Evolutionary conservation across 1,139 yeast genomes (phyloP).

Genomic region (Saccharomyces pastorianus): DNA sequence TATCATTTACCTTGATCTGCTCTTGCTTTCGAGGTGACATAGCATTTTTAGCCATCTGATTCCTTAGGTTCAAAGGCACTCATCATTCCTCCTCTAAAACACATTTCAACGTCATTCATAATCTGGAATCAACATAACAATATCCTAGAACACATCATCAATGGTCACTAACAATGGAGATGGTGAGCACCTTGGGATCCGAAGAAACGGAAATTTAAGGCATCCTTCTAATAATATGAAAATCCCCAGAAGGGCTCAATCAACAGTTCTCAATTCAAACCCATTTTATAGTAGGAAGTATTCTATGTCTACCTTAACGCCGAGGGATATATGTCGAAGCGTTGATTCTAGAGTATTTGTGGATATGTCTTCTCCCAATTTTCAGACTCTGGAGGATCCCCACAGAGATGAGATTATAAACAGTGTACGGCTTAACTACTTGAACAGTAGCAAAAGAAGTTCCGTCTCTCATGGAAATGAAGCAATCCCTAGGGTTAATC

Average conservation of each 20-base stretch:
- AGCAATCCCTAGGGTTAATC: background rate
- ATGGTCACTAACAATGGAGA: background rate
- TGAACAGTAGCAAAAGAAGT: slow-evolving; percentile 10
- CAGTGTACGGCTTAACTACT: slow-evolving; percentile 22
- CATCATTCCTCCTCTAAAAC: background rate
- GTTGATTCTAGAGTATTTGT: slow-evolving; percentile 22
- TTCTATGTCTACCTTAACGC: slow-evolving; percentile 3
- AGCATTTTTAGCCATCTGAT: background rate
- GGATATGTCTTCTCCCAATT: slow-evolving; percentile 31
- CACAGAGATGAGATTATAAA: slow-evolving; percentile 25
- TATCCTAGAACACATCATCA: background rate
- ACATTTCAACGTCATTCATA: background rate
- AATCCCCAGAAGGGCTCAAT: background rate
- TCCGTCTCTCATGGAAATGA: background rate
- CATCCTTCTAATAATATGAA: background rate
- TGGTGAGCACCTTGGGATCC: background rate
- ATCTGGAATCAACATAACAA: background rate
- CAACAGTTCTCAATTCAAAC: background rate
- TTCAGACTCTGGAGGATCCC: slow-evolving; percentile 18
- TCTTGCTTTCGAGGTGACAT: background rate
- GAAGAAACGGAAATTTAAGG: background rate
- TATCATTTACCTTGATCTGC: background rate
- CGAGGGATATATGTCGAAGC: slow-evolving; percentile 2
- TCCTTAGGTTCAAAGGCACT: background rate
- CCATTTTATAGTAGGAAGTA: slow-evolving; percentile 7